Evolutionary conservation across 768 basidiomycete species (phyloP).

Genomic region (Serpula lacrymans): DNA sequence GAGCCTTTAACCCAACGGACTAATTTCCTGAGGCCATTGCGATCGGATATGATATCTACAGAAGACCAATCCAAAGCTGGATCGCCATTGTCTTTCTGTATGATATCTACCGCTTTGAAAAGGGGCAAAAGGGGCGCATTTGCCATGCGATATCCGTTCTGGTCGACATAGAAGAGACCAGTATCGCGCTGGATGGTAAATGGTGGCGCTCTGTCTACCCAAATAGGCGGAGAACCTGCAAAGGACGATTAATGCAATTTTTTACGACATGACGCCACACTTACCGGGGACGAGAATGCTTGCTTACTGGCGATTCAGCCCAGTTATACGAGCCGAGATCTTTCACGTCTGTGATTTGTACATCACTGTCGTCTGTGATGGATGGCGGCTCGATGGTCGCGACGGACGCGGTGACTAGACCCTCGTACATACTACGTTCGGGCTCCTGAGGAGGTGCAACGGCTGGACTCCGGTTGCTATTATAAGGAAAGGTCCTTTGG

Average conservation of each 20-base stretch:
- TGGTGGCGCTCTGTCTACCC: conserved; percentile 43
- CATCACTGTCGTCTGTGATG: conserved; percentile 23
- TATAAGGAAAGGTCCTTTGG: no score
- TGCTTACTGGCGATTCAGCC: conserved; percentile 29
- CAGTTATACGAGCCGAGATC: conserved; percentile 47
- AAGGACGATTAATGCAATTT: conserved; percentile 4
- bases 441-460: no score
- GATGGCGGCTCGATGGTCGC: conserved; percentile 18
- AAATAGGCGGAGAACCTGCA: conserved; percentile 51
- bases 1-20: conserved; percentile 50
- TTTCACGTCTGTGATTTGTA: conserved; percentile 31
- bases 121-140: conserved; percentile 42
- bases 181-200: conserved; percentile 49
- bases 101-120: conserved; percentile 45
- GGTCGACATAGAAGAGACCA: conserved; percentile 45
- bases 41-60: conserved; percentile 49
- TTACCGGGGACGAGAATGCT: conserved; percentile 45
- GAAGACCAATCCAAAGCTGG: conserved; percentile 30
- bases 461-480: no score
- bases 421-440: no score
- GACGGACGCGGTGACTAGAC: no score
- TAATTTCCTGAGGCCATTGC: conserved; percentile 60
- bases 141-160: conserved; percentile 42
- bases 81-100: conserved; percentile 20
- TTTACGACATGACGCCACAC: conserved; percentile 9